A percentile compares a stretch with the other conserved stretches of the same genome.
Evolutionary conservation across 2,329 filamentous ascomycete genomes (phyloP).

Genomic region (Mollisia scopiformis): DNA sequence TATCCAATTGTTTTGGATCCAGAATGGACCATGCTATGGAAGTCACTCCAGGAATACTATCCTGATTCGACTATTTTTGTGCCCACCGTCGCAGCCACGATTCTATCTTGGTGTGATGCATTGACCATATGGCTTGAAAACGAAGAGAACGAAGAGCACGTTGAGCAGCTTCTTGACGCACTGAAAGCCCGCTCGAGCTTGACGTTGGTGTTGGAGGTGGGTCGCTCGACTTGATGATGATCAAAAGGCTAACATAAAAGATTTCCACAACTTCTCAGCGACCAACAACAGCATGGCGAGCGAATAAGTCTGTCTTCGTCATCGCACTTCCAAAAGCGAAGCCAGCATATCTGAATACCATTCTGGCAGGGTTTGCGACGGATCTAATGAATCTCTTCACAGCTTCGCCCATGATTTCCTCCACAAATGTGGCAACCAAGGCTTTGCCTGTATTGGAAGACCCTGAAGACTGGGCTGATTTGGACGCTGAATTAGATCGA

Average conservation of each 20-base stretch:
- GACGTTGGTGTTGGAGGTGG: conserved; percentile 17
- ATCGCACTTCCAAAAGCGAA: conserved; percentile 41
- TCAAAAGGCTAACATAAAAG: not conserved
- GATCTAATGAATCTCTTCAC: conserved; percentile 42
- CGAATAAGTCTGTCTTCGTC: conserved; percentile 42
- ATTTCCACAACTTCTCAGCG: conserved; percentile 33
- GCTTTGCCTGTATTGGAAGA: conserved; percentile 40
- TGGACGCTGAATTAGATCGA: conserved; percentile 38
- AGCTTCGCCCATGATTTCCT: conserved; percentile 1
- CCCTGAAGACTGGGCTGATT: conserved; percentile 44
- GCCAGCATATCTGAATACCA: conserved; percentile 29
- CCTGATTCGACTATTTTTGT: conserved; percentile 45
- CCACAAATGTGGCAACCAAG: not conserved
- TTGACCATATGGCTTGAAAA: conserved; percentile 47
- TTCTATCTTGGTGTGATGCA: conserved; percentile 45
- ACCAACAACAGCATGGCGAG: conserved; percentile 42
- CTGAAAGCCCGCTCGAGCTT: conserved; percentile 11
- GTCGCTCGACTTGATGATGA: not conserved
- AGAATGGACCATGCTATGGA: conserved; percentile 47
- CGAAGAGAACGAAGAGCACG: conserved; percentile 44
- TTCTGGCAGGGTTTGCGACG: conserved; percentile 24
- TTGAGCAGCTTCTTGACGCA: conserved; percentile 45
- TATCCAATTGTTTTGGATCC: conserved; percentile 43
- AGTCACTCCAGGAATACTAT: conserved; percentile 42
- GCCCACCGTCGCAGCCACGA: conserved; percentile 38